Conservation (phyloP, 75 land plant genomes). For the Isoetes taiwanensis region DNA sequence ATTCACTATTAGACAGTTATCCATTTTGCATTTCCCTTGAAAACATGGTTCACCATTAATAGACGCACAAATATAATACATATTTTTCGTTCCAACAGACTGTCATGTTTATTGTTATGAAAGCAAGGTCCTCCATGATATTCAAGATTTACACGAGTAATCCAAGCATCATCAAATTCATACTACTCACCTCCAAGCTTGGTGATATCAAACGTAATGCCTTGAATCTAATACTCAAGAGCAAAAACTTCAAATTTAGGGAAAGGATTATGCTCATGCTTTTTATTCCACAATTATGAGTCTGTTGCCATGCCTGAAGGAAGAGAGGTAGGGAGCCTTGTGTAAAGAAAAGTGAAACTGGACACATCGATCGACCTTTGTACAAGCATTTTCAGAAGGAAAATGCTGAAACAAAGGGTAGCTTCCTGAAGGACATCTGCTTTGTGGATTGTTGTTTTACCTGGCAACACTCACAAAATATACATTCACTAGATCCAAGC, state of each 20-base stretch:
- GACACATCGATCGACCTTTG: constrained; percentile 66
- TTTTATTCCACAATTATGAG: constrained; percentile 40
- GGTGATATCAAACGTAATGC: constrained; percentile 69
- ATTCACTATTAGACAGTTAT: too few relatives aligned
- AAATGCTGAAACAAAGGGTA: constrained; percentile 88
- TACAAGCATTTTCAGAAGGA: constrained; percentile 36
- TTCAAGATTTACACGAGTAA: constrained; percentile 62
- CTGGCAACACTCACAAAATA: constrained; percentile 71
- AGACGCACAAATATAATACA: too few relatives aligned
- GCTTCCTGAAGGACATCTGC: constrained; percentile 79
- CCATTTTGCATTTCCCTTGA: too few relatives aligned
- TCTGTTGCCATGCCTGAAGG: constrained; percentile 77
- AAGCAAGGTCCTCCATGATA: too few relatives aligned
- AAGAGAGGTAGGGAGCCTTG: constrained; percentile 74
- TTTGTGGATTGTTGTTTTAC: constrained; percentile 65
- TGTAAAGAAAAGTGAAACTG: constrained; percentile 75
- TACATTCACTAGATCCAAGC: constrained; percentile 62
- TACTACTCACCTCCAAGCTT: constrained; percentile 58
- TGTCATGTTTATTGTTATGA: too few relatives aligned
- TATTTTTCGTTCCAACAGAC: too few relatives aligned
- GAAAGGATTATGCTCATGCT: constrained; percentile 21
- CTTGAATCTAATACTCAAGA: constrained; percentile 69
- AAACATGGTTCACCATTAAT: too few relatives aligned
- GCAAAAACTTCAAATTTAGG: constrained; percentile 87
- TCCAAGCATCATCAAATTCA: constrained; percentile 93